Conservation (phyloP, 2,329 filamentous ascomycete species). For the Cadophora sp. region DNA sequence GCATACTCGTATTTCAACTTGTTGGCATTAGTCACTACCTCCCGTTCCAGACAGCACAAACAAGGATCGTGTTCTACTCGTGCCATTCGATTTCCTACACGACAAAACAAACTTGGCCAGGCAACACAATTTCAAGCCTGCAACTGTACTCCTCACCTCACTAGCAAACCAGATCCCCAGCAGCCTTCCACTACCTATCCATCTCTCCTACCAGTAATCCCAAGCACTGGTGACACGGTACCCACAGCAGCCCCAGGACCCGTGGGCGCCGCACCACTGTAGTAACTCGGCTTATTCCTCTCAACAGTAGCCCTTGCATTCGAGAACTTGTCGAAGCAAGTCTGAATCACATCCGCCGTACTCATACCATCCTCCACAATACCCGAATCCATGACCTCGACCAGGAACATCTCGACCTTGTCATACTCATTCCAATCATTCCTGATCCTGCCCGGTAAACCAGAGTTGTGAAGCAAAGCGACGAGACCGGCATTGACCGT, state of each 20-base stretch:
- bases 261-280: slow-evolving; percentile 21
- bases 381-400: slow-evolving; percentile 30
- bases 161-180: not conserved
- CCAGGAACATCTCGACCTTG: slow-evolving; percentile 32
- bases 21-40: not conserved
- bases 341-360: slow-evolving; percentile 28
- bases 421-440: slow-evolving; percentile 34
- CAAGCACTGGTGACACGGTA: not conserved
- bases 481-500: slow-evolving; percentile 35
- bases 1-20: too few species aligned
- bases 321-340: slow-evolving; percentile 24
- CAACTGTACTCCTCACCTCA: not conserved
- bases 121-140: not conserved
- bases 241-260: slow-evolving; percentile 1
- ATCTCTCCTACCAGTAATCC: not conserved
- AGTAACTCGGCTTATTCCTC: slow-evolving; percentile 33
- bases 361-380: slow-evolving; percentile 27
- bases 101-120: not conserved
- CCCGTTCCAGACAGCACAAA: not conserved
- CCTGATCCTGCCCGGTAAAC: slow-evolving; percentile 28
- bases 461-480: slow-evolving; percentile 34
- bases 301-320: slow-evolving; percentile 32
- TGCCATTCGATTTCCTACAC: not conserved
- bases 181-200: not conserved
- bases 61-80: not conserved